phyloP scores from a whole-genome alignment of 805 yeast genomes.

The Candida chilensis region DNA sequence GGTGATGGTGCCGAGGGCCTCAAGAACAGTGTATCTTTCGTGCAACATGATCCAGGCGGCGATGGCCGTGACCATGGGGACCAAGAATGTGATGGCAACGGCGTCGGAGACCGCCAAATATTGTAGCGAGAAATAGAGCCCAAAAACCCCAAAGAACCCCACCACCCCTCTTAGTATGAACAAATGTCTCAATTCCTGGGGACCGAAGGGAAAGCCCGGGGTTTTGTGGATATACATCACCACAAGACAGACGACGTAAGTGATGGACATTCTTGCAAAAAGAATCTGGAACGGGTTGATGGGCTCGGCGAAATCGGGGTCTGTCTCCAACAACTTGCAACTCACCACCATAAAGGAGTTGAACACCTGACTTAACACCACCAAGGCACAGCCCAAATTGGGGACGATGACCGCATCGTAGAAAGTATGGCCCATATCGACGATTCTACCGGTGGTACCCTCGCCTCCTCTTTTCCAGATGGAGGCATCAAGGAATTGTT shows the following conservation, averaged over 20 bases:
- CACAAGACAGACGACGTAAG: slow-evolving; percentile 46
- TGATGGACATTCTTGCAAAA: slow-evolving; percentile 68
- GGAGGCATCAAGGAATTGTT: no score
- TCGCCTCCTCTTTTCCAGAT: no score
- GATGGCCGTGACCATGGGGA: slow-evolving; percentile 70
- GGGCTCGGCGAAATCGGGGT: slow-evolving; percentile 45
- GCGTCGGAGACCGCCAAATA: slow-evolving; percentile 76
- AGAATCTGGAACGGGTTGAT: slow-evolving; percentile 75
- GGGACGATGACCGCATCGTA: no score
- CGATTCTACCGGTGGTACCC: no score
- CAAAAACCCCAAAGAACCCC: slow-evolving; percentile 78
- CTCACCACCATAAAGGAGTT: slow-evolving; percentile 71
- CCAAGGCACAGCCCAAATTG: slow-evolving; percentile 48
- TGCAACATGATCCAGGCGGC: slow-evolving; percentile 59
- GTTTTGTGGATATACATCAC: slow-evolving; percentile 47
- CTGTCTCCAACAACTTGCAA: slow-evolving; percentile 67
- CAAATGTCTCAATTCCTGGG: slow-evolving; percentile 41
- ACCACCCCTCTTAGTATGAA: slow-evolving; percentile 55
- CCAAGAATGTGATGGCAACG: slow-evolving; percentile 67
- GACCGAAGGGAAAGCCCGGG: slow-evolving; percentile 64
- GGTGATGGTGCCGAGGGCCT: slow-evolving; percentile 57
- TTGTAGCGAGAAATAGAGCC: slow-evolving; percentile 65
- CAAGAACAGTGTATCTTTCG: slow-evolving; percentile 58
- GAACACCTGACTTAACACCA: slow-evolving; percentile 59
- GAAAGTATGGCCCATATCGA: no score